Conservation (phyloP, 768 basidiomycete genomes). For the Serendipita vermifera region DNA sequence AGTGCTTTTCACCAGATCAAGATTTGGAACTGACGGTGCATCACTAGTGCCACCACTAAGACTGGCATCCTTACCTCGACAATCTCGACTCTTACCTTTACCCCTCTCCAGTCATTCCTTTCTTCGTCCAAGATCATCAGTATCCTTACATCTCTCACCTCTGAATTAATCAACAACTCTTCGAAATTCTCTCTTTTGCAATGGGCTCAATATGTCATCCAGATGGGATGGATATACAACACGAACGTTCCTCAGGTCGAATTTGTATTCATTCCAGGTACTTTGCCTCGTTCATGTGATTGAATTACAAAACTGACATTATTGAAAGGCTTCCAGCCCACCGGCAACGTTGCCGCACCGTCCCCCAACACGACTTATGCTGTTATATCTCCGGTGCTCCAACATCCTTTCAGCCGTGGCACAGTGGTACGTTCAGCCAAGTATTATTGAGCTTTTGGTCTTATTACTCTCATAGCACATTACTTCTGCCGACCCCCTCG, state of each 20-base stretch:
- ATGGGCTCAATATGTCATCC: conserved; percentile 11
- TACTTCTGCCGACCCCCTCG: conserved; percentile 25
- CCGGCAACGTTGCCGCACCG: not conserved
- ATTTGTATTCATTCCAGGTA: conserved; percentile 8
- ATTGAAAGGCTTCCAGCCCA: not conserved
- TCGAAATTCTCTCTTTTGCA: conserved; percentile 3
- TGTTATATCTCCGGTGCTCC: conserved; percentile 1
- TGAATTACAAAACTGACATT: too few species aligned
- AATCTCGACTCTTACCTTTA: conserved; percentile 11
- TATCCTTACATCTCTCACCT: not conserved
- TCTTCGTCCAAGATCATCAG: conserved; percentile 20
- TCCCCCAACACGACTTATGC: not conserved
- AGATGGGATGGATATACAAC: conserved; percentile 10
- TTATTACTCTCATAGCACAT: conserved; percentile 18
- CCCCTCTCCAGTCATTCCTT: conserved; percentile 13
- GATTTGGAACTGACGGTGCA: not conserved
- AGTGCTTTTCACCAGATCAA: conserved; percentile 16
- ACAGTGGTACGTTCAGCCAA: conserved; percentile 1
- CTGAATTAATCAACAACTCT: not conserved
- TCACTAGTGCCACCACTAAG: conserved; percentile 9
- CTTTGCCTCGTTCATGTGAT: not conserved
- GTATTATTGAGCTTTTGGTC: not conserved
- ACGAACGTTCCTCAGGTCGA: conserved; percentile 6
- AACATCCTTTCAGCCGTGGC: conserved; percentile 12
- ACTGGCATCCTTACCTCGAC: conserved; percentile 14